Evolutionary conservation across 2,329 filamentous ascomycete species (phyloP).

Genomic region (Amylocarpus encephaloides): DNA sequence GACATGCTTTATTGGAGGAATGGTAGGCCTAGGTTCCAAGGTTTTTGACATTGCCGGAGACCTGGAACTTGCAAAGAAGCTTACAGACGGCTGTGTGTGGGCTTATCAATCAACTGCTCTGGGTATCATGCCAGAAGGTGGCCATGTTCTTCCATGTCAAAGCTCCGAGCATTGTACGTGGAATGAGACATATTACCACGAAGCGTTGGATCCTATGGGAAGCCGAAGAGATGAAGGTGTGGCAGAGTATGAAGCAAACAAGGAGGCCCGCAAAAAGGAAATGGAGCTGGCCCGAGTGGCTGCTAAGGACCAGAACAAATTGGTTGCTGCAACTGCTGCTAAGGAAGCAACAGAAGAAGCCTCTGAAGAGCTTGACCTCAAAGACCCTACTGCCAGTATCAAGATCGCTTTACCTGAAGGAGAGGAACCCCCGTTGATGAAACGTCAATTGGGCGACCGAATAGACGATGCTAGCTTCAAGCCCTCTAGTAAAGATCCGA

Average conservation of each 20-base stretch:
- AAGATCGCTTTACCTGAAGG: not conserved
- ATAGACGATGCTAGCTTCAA: not conserved
- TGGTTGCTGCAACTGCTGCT: not conserved
- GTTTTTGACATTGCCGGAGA: constrained; percentile 54
- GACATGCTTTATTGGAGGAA: constrained; percentile 64
- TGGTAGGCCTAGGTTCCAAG: constrained; percentile 60
- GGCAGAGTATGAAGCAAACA: constrained; percentile 35
- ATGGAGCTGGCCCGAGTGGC: constrained; percentile 33
- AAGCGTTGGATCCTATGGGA: constrained; percentile 33
- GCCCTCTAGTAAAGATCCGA: not conserved
- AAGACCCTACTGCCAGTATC: not conserved
- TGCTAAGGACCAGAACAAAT: not conserved
- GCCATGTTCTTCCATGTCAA: constrained; percentile 43
- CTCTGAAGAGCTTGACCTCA: not conserved
- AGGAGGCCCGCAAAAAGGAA: constrained; percentile 35
- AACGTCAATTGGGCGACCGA: not conserved
- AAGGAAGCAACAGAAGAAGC: not conserved
- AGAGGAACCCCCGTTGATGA: not conserved
- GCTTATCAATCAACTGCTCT: constrained; percentile 54
- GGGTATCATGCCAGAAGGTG: constrained; percentile 60
- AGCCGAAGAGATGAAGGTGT: constrained; percentile 39
- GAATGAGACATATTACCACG: constrained; percentile 28
- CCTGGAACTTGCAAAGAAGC: constrained; percentile 54
- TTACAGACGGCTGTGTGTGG: constrained; percentile 66
- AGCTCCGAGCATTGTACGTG: constrained; percentile 25